Base-by-base conservation (phyloP, 768 basidiomycete species). In the Lactarius evosmus region DNA sequence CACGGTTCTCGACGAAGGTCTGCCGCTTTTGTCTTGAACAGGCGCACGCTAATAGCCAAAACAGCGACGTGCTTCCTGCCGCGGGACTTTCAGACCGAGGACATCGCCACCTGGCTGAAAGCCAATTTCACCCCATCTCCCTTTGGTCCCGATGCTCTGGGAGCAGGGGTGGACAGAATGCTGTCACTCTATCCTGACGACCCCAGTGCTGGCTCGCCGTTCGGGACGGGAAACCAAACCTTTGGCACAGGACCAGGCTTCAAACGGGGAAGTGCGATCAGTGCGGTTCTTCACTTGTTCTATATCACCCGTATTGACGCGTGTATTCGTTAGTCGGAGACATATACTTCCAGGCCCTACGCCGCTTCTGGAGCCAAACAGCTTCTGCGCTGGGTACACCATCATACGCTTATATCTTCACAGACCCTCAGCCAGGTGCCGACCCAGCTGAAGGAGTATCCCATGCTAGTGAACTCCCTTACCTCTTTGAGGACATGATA, bases 1-100 rank as follows among this genome's bases (percentile, higher is more conserved):
- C 16, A 77, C 77, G 6, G 75, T 73, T 64, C 70, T 78, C 4
- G 80, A 83, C 67, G 81, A 82, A 75, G 80, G 82, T 80, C 27
- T n/a, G 19, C 22, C 40, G 6, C 3, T 22, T 29, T 19, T 34
- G n/a, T 46, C 29, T 8, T 32, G 41, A 14, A 38, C 22, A 22
- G n/a, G 7, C 8, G 30, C 36, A 61, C 25, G 14, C 58, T 46
- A 27, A 60, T 34, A 29, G 29, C 4, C 6, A 14, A 25, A 7
- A 1, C 29, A 80, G 80, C 75, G 2, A 79, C 80, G 4, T 8
- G 68, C 8, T 80, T 80, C 65, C 72, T 74, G 3, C 69, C 73
- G 4, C 68, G 69, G 19, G 70, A 56, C 1, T 62, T 73, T 33
- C 40, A 51, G 19, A 22, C 22, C 1, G n/a, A 55, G 29, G 41